phyloP scores from a whole-genome alignment of 1,284 basidiomycete genomes.

The Clitocybe nebularis region DNA sequence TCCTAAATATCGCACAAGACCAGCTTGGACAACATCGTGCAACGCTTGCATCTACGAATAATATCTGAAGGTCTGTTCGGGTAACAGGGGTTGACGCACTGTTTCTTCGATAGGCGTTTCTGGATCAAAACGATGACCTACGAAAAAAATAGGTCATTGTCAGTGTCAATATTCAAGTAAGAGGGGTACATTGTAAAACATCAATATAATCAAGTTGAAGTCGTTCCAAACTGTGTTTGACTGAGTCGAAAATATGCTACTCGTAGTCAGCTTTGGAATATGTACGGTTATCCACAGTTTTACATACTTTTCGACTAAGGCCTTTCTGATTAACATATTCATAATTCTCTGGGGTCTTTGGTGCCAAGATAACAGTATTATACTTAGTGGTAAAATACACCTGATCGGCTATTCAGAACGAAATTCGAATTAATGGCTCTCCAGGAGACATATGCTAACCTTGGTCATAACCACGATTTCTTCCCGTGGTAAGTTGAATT shows the following conservation, averaged over 20 bases:
- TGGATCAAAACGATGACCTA: constrained; percentile 53
- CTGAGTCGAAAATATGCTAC: constrained; percentile 49
- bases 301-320: constrained; percentile 32
- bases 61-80: not conserved
- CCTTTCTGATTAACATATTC: constrained; percentile 43
- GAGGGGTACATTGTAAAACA: constrained; percentile 32
- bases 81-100: constrained; percentile 16
- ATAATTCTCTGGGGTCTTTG: constrained; percentile 11
- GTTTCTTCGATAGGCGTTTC: constrained; percentile 56
- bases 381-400: not conserved
- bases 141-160: not conserved
- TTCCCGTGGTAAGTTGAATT: constrained; percentile 55
- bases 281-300: not conserved
- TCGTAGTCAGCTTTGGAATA: not conserved
- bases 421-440: no score
- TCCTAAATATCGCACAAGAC: constrained; percentile 62
- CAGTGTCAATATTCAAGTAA: not conserved
- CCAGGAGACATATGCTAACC: no score
- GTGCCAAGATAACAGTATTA: not conserved
- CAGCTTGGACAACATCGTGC: constrained; percentile 58
- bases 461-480: constrained; percentile 65
- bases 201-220: constrained; percentile 52
- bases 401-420: no score
- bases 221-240: constrained; percentile 43
- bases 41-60: constrained; percentile 51